Base-by-base conservation (phyloP, 2,329 filamentous ascomycete genomes). In the Colletotrichum sp. region DNA sequence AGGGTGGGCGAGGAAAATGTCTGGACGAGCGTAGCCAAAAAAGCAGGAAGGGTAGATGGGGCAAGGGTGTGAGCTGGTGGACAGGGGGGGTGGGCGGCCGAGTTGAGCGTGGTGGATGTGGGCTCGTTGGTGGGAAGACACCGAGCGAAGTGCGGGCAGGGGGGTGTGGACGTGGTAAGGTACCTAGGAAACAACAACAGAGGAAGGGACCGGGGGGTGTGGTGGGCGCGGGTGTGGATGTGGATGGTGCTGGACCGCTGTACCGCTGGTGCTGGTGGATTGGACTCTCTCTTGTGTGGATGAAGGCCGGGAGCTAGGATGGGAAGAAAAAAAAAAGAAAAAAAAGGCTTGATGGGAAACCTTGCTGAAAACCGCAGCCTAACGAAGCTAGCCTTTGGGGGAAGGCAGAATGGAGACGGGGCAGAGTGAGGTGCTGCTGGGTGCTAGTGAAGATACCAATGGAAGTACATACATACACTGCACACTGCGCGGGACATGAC, bases 1-100 rank as follows among this genome's bases (percentile, higher is more conserved):
- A 66, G 74, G 71, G 71, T 58, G 74, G 60, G 73, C 64, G 64
- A 75, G 70, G 56, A 68, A 66, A 73, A 75, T 73, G 73, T 73
- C 64, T 69, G 70, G 73, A 60, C 25, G 64, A 43, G n/a, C 27
- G 56, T 30, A 58, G 27, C 27, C 28, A 61, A 60, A 60, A 61
- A 69, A 43, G 52, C 66, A 61, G 66, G 52, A 27, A 69, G 55
- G 22, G 34, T 43, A 65, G 22, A n/a, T 10, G 56, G 34, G 55
- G 66, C 66, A 48, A 28, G 65, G 55, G 71, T 55, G 34, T 64
- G 25, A 48, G 55, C 27, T 16, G 55, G 62, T 48, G 32, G 36
- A 56, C n/a, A 22, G 64, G 48, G 25, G 39, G 32, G 48, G 72
- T 18, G 61, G n/a, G 27, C 25, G 73, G 58, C 25, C 16, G 48